Evolutionary conservation across 106 monocot species (phyloP), one percentile per base, ranked within the genome.

Genomic region (Iris macrosiphon): DNA sequence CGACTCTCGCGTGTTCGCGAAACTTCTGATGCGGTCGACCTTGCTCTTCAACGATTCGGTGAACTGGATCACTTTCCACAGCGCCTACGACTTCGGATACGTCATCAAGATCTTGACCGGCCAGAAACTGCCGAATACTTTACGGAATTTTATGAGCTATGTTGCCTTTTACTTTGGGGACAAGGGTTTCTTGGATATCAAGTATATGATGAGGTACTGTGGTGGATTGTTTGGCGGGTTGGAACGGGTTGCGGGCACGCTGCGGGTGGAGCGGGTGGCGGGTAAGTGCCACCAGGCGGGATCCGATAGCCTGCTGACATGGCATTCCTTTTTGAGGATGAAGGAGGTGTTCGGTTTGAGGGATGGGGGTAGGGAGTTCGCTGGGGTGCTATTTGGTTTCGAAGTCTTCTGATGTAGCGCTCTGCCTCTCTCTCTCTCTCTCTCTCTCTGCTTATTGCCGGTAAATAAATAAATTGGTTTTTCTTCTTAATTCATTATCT

Each of bases 251-350:
- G 88, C 82, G 25, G 51, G 15, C 9, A 21, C 45, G 13, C 60
- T 83, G 37, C 40, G 60, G 42, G 79, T 83, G 40, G 62, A 73
- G 1, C 60, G 83, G 39, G 72, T 44, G 23, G 79, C 59, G 3
- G 79, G 73, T n/a, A n/a, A n/a, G 57, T 73, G 76, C 47, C 88
- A 89, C 56, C 88, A 89, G 67, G 88, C 88, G 23, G 83, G 76
- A 0, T 79, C 83, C 0, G 88, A 89, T 40, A 83, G 79, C 56
- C 31, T 88, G 64, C 63, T 82, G 11, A 88, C 87, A 0, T 68
- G 68, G 73, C 69, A 73, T 11, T 57, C 74, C 2, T 87, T 78
- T 34, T 7, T 67, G 20, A 59, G 51, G 64, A 59, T 87, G 77
- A 68, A 42, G 19, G 45, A 67, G 45, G 16, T 71, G 58, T 78